Evolutionary conservation across 129 eudicot genomes (phyloP), one percentile per base, ranked within the genome.

Genomic region (Flaveria ramosissima): DNA sequence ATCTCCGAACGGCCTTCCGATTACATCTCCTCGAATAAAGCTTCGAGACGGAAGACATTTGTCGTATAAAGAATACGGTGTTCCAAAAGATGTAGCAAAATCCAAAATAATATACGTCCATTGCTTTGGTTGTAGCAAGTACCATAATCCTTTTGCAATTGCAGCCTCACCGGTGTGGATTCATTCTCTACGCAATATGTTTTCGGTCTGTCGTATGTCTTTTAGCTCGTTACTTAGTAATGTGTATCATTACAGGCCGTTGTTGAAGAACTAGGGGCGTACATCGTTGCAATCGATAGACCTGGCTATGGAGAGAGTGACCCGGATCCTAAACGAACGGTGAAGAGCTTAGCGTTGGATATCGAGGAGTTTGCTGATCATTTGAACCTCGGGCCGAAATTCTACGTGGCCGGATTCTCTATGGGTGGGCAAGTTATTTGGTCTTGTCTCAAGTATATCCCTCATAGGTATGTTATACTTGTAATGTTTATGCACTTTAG

Each of bases 301-400:
- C 88, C 93, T n/a, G 97, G 97, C 43, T 92, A 92, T 83, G 96
- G 96, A 75, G 90, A 92, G 78, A 92, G 97, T 62, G 96, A 92
- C 42, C 95, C 96, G 46, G 70, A 89, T 47, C 96, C 96, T 12
- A 78, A 80, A 4, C 78, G 63, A 68, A 87, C 89, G 2, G 47
- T 68, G 9, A 89, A 85, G 71, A 92, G 91, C 74, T 51, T 72
- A 52, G 82, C 96, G 6, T 72, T 76, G 36, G 97, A 92, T 72
- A 82, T 89, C 12, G 91, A 92, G 70, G 90, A 87, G 81, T 78
- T 92, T 26, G 97, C 89, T 26, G 97, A 92, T 83, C 82, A 89
- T 53, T 76, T 92, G 76, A 85, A 71, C 10, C 78, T 92, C 7
- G 97, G 97, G 61, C 76, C 77, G 3, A 92, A 86, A 46, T 92